Evolutionary conservation across 805 yeast species (phyloP).

Genomic region (Metschnikowia anglica): DNA sequence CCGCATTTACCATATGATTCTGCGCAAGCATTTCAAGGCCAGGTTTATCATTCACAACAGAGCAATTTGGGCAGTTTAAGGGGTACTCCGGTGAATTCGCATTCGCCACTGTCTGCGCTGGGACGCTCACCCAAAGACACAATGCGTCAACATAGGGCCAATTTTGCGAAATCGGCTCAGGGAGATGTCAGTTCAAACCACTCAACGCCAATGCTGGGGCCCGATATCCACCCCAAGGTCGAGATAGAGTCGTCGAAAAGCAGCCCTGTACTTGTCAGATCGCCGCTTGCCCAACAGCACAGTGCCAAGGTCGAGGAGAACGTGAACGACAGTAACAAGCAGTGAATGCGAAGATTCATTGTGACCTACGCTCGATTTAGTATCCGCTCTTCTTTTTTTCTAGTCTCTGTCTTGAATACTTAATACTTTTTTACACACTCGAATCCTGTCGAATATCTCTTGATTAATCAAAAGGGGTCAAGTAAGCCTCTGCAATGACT

Average conservation of each 20-base stretch:
- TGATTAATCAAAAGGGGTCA: constrained; percentile 76
- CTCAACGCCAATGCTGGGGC: constrained; percentile 5
- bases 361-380: neutral
- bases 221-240: neutral
- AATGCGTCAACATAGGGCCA: constrained; percentile 19
- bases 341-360: neutral
- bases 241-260: constrained; percentile 5
- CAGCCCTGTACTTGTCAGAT: constrained; percentile 10
- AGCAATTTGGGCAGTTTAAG: constrained; percentile 17
- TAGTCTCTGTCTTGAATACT: constrained; percentile 3
- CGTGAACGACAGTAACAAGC: neutral
- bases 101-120: constrained; percentile 30
- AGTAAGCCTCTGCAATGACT: constrained; percentile 93
- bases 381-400: neutral
- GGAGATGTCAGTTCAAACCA: constrained; percentile 5
- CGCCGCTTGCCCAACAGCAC: constrained; percentile 11
- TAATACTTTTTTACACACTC: constrained; percentile 10
- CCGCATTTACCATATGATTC: constrained; percentile 10
- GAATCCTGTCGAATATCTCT: constrained; percentile 11
- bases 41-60: constrained; percentile 4
- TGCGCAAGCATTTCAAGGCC: constrained; percentile 11
- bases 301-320: constrained; percentile 1
- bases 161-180: neutral
- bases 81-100: constrained; percentile 21
- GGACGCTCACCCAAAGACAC: constrained; percentile 34